These are phyloP conservation scores for Dendrobium officinale DNA, from an alignment of 106 monocot species.

Conservation along the genomic window DNA sequence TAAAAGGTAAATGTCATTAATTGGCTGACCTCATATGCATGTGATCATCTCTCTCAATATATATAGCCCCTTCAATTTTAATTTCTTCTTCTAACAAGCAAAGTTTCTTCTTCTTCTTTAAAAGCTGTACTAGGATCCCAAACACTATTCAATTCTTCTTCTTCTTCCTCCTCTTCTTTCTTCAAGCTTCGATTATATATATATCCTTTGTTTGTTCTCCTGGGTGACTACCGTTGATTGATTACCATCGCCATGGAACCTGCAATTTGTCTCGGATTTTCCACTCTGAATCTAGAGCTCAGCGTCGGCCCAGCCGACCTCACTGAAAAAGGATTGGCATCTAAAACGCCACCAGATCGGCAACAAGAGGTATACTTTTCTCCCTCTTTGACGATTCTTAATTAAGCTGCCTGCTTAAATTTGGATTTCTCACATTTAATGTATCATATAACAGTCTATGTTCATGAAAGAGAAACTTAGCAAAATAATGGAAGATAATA, in stretches of 20 bases:
- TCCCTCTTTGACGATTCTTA: background rate
- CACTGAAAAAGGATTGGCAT: background rate
- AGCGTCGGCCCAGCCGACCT: background rate
- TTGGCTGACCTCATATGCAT: too few relatives aligned
- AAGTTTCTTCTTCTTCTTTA: too few relatives aligned
- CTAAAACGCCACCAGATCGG: background rate
- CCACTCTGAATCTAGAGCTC: background rate
- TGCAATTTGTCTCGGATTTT: too few relatives aligned
- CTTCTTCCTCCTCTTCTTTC: too few relatives aligned
- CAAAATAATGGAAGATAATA: slow-evolving; percentile 19
- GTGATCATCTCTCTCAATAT: too few relatives aligned
- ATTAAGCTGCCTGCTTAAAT: background rate
- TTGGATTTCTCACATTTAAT: background rate
- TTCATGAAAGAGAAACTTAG: slow-evolving; percentile 11
- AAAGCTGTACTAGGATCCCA: too few relatives aligned
- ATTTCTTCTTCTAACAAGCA: too few relatives aligned
- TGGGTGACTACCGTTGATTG: background rate
- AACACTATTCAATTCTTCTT: too few relatives aligned
- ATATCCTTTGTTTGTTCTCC: background rate
- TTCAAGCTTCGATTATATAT: too few relatives aligned
- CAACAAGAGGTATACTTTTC: background rate
- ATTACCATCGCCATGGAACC: background rate
- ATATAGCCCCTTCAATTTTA: too few relatives aligned
- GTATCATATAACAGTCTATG: background rate
- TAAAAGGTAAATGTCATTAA: too few relatives aligned